phyloP scores from a whole-genome alignment of 495 filamentous ascomycete species.

The Aspergillus sparsus region DNA sequence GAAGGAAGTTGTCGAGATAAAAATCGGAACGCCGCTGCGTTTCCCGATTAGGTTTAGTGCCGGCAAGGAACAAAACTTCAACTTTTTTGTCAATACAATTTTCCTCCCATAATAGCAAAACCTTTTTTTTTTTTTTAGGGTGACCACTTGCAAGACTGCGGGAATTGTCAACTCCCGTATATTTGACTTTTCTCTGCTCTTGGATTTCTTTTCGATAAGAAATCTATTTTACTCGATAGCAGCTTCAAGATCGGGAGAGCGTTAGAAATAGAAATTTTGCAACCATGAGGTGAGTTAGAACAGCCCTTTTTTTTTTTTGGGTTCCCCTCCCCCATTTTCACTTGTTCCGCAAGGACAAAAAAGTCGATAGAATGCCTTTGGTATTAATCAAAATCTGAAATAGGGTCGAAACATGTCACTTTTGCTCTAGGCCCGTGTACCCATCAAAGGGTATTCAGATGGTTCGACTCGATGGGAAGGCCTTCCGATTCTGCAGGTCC shows the following conservation, averaged over 20 bases:
- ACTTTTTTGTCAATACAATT: conserved; percentile 26
- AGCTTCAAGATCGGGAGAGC: not conserved
- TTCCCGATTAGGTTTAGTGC: conserved; percentile 27
- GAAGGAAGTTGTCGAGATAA: conserved; percentile 26
- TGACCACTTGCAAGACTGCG: not conserved
- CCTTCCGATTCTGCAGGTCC: conserved; percentile 66
- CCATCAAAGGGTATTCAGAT: conserved; percentile 89
- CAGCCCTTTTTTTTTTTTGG: not conserved
- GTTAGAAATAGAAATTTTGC: not conserved
- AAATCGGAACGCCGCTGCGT: conserved; percentile 32
- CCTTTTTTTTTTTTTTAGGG: conserved; percentile 27
- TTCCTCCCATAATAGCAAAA: conserved; percentile 15
- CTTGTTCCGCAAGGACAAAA: not conserved
- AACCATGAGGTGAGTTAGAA: conserved; percentile 14
- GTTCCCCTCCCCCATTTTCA: not conserved
- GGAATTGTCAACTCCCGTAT: not conserved
- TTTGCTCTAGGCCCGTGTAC: conserved; percentile 80
- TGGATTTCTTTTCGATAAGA: not conserved
- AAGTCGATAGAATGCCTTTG: not conserved
- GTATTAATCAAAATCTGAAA: not conserved
- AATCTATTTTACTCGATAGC: not conserved
- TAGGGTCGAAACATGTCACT: conserved; percentile 86
- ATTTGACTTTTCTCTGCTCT: not conserved
- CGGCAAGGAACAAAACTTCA: conserved; percentile 32
- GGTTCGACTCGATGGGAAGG: conserved; percentile 49